These are phyloP conservation scores for Chaetoceros tenuissimus DNA, from an alignment of 108 stramenopile species.

Conservation along the genomic window DNA sequence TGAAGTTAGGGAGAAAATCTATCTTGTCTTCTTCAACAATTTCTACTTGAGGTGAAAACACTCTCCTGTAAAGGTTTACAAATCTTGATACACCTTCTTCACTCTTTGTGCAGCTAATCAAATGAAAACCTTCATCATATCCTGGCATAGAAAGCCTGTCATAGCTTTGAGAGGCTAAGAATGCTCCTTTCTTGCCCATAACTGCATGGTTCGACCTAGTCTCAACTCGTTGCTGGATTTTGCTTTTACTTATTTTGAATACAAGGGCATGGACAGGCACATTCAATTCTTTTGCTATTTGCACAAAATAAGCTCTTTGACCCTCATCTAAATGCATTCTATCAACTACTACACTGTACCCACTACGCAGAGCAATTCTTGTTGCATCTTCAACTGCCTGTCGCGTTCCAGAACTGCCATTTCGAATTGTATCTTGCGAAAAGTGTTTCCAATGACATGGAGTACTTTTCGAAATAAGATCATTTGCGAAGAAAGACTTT, in stretches of 20 bases:
- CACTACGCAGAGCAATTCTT: conserved; percentile 18
- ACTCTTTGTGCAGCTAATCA: conserved; percentile 35
- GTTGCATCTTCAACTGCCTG: conserved; percentile 52
- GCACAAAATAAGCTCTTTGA: conserved; percentile 45
- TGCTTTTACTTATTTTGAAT: conserved; percentile 36
- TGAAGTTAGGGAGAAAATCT: not conserved
- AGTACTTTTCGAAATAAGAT: conserved; percentile 13
- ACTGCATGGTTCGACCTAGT: conserved; percentile 67
- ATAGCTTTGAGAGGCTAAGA: conserved; percentile 36
- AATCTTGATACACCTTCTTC: conserved; percentile 10
- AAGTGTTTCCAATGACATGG: conserved; percentile 45
- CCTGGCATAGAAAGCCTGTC: conserved; percentile 31
- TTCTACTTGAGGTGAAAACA: not conserved
- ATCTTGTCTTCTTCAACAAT: not conserved
- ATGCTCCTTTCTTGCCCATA: conserved; percentile 48
- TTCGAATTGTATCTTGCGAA: conserved; percentile 73
- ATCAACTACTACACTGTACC: conserved; percentile 60
- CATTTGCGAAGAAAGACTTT: conserved; percentile 52
- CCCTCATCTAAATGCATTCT: conserved; percentile 66
- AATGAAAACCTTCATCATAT: conserved; percentile 48
- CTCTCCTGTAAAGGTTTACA: conserved; percentile 12
- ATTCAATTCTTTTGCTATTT: conserved; percentile 22
- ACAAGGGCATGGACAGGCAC: conserved; percentile 54
- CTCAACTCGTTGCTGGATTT: conserved; percentile 44
- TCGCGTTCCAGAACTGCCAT: conserved; percentile 69